Conservation (phyloP, 1,284 basidiomycete species). For the Thelephora terrestris region DNA sequence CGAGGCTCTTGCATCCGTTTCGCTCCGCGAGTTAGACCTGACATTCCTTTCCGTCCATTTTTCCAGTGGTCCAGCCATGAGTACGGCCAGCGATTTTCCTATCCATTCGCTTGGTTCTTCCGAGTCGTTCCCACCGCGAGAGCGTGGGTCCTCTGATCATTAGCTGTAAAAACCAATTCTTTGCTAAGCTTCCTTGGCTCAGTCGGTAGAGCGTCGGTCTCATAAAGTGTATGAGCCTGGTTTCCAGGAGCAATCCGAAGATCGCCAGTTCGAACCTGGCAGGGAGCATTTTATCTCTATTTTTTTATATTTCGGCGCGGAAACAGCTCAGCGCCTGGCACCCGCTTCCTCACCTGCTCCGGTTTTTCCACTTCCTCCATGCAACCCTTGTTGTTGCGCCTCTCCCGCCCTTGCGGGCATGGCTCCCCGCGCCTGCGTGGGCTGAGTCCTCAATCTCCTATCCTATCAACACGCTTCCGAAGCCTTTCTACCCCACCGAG, state of each 20-base stretch:
- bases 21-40: too few relatives aligned
- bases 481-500: neutral
- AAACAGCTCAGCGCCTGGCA: too few relatives aligned
- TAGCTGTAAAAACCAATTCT: neutral
- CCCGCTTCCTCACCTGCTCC: too few relatives aligned
- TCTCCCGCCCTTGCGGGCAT: too few relatives aligned
- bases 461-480: too few relatives aligned
- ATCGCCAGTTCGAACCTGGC: conserved; percentile 1
- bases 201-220: conserved; percentile 2
- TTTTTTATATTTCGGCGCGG: neutral
- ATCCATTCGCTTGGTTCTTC: neutral
- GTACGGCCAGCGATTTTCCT: neutral
- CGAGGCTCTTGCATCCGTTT: too few relatives aligned
- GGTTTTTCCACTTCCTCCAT: too few relatives aligned
- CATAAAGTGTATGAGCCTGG: neutral
- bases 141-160: neutral
- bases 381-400: too few relatives aligned
- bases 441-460: too few relatives aligned
- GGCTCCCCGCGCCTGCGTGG: too few relatives aligned
- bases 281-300: neutral
- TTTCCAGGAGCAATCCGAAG: neutral
- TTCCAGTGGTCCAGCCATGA: too few relatives aligned
- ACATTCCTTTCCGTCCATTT: too few relatives aligned
- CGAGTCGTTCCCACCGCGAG: neutral
- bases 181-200: neutral